A percentile compares a stretch with the other conserved stretches of the same genome.
These are phyloP conservation scores for Elaeagnus macrophylla DNA, from an alignment of 306 rosid genomes.

Conservation along the genomic window DNA sequence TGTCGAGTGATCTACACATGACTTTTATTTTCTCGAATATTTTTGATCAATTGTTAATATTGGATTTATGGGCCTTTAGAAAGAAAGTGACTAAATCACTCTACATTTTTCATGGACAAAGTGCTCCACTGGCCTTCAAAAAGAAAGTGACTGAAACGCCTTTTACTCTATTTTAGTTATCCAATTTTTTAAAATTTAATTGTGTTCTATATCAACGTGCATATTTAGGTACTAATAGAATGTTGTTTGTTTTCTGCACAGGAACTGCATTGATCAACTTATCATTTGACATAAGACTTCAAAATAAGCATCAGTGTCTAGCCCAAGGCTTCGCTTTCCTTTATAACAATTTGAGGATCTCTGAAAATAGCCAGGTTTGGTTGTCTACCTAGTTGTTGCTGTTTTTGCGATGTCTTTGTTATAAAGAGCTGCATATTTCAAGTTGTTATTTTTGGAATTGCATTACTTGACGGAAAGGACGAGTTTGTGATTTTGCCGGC, in stretches of 20 bases:
- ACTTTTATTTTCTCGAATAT: too few species aligned
- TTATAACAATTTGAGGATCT: constrained; percentile 55
- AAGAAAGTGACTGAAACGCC: too few species aligned
- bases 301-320: constrained; percentile 78
- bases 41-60: too few species aligned
- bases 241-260: constrained; percentile 11
- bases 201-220: neutral
- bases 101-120: too few species aligned
- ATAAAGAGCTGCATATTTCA: constrained; percentile 1
- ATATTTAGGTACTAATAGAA: neutral
- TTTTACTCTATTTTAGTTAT: too few species aligned
- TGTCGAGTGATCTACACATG: too few species aligned
- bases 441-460: too few species aligned
- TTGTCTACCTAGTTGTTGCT: constrained; percentile 1
- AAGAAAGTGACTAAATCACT: too few species aligned
- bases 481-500: neutral
- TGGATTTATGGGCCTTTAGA: too few species aligned
- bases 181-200: neutral
- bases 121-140: too few species aligned
- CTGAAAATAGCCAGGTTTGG: constrained; percentile 72
- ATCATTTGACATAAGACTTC: constrained; percentile 79
- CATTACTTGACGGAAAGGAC: neutral
- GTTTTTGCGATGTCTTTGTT: constrained; percentile 1
- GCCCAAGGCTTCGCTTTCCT: constrained; percentile 87
- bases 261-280: constrained; percentile 81